Evolutionary conservation across 176 grass and related monocot species (phyloP).

Genomic region (Aegilops bicornis): DNA sequence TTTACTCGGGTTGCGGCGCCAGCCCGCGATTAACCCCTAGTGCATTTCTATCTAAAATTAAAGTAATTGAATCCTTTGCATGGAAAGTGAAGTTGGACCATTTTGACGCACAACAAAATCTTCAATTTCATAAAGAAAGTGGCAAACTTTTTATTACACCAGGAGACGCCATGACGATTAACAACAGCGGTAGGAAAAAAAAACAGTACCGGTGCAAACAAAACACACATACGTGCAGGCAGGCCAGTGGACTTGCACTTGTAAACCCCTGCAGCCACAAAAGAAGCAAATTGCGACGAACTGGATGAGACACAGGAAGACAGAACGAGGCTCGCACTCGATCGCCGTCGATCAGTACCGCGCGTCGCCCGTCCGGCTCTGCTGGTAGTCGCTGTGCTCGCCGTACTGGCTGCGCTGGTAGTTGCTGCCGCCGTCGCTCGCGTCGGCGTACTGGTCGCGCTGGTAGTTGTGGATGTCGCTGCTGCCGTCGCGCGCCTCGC

Average conservation of each 20-base stretch:
- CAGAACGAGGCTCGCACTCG: background rate
- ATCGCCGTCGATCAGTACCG: background rate
- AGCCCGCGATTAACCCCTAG: too few relatives aligned
- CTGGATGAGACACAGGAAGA: background rate
- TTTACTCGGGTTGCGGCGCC: too few relatives aligned
- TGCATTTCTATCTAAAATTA: too few relatives aligned
- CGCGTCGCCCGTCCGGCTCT: background rate
- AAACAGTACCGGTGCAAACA: background rate
- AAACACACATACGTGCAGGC: background rate
- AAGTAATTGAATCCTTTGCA: background rate
- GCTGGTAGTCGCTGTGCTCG: constrained; percentile 14
- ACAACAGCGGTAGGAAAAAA: background rate
- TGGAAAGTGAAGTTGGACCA: background rate
- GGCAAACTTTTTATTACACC: constrained; percentile 40
- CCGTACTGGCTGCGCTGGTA: background rate
- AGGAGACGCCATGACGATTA: background rate
- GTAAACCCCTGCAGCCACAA: background rate
- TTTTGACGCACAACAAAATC: background rate
- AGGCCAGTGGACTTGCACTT: background rate
- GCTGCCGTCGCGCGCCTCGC: background rate
- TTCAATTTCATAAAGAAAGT: constrained; percentile 5
- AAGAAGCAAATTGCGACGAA: background rate
- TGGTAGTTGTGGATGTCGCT: background rate
- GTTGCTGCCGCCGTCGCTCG: background rate
- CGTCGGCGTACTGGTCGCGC: background rate